A percentile compares a stretch with the other conserved stretches of the same genome.
These are phyloP conservation scores for Cytidiella melzeri DNA, from an alignment of 768 basidiomycete genomes.

Conservation along the genomic window DNA sequence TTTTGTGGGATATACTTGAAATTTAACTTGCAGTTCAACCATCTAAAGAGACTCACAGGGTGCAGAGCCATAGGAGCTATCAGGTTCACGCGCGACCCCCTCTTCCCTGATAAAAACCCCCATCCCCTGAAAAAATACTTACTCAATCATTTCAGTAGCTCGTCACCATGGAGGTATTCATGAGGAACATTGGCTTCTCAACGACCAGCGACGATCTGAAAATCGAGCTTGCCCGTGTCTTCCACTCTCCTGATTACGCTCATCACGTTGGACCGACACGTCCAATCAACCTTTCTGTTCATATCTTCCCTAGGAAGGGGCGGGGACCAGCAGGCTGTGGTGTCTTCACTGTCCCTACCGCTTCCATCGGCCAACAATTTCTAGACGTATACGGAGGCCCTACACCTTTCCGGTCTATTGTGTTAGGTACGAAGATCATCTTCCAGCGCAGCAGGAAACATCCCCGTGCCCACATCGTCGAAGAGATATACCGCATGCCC, in stretches of 20 bases:
- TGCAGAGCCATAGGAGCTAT: no score
- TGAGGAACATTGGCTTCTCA: constrained; percentile 6
- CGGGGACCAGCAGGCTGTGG: background rate
- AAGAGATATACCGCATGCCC: constrained; percentile 28
- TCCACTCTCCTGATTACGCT: constrained; percentile 9
- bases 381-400: constrained; percentile 12
- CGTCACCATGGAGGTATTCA: constrained; percentile 11
- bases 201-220: constrained; percentile 6
- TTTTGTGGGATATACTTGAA: no score
- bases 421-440: constrained; percentile 24
- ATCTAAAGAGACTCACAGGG: no score
- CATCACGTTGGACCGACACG: background rate
- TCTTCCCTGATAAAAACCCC: no score
- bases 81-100: no score
- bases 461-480: constrained; percentile 26
- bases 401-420: background rate
- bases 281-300: constrained; percentile 10
- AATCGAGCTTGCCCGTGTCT: constrained; percentile 4
- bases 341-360: constrained; percentile 9
- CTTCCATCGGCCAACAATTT: constrained; percentile 8
- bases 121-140: no score
- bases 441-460: constrained; percentile 14
- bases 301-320: background rate
- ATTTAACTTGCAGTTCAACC: no score
- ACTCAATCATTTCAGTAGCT: background rate